Percentiles rank a stretch among this genome's conserved stretches.
phyloP scores from a whole-genome alignment of 306 rosid species.

The Fragaria ananassa region DNA sequence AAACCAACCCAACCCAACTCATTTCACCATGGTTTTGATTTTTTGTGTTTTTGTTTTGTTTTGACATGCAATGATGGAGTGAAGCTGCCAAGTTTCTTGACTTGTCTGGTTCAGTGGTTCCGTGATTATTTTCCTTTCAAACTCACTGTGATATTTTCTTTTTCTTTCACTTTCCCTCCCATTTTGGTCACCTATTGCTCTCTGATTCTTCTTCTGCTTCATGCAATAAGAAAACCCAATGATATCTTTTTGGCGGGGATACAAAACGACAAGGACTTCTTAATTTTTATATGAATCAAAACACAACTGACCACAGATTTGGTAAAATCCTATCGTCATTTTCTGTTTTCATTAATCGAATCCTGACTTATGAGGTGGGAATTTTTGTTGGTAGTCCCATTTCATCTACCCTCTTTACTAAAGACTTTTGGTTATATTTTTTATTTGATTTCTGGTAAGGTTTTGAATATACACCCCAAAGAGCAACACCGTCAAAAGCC shows the following conservation, averaged over 20 bases:
- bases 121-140: neutral
- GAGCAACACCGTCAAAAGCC: too few species aligned
- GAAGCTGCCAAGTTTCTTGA: neutral
- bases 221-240: neutral
- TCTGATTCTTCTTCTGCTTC: too few species aligned
- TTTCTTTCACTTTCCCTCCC: slow-evolving; percentile 1
- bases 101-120: neutral
- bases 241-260: neutral
- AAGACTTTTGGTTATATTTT: too few species aligned
- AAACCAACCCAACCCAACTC: neutral
- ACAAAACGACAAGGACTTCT: neutral
- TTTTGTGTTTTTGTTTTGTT: neutral
- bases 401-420: neutral
- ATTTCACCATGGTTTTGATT: neutral
- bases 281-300: too few species aligned
- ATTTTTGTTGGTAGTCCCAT: neutral
- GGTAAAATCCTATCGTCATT: neutral
- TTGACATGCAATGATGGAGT: neutral
- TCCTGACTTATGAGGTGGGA: neutral
- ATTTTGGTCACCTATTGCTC: neutral
- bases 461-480: too few species aligned
- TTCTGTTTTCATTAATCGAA: neutral
- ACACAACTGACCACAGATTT: neutral
- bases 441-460: too few species aligned
- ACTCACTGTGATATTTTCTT: neutral